These are phyloP conservation scores for Neurospora crassa DNA, from an alignment of 2,329 filamentous ascomycete genomes.

Conservation along the genomic window DNA sequence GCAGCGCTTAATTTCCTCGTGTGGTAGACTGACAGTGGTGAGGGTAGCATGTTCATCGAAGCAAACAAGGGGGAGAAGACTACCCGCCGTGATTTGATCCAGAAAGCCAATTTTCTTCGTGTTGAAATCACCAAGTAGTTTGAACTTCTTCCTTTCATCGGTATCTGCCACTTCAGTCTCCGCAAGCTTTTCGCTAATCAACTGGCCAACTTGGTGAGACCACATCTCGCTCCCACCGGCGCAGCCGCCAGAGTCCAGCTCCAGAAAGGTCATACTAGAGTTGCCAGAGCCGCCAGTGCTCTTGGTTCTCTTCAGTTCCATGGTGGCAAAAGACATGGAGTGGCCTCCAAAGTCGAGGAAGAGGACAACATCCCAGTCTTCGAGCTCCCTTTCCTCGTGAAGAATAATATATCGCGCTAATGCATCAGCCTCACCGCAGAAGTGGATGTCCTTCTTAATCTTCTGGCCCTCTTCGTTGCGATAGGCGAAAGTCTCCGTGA, in stretches of 20 bases:
- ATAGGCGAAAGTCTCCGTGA: constrained; percentile 2
- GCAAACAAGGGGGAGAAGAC: background rate
- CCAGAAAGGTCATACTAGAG: constrained; percentile 2
- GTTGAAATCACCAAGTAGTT: background rate
- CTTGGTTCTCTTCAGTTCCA: background rate
- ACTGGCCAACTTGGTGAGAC: constrained; percentile 1
- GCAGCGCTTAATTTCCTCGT: constrained; percentile 1
- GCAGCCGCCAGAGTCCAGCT: background rate
- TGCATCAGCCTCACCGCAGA: constrained; percentile 1
- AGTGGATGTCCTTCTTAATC: background rate
- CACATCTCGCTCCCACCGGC: constrained; percentile 6
- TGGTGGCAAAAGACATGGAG: background rate
- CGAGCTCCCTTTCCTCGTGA: background rate
- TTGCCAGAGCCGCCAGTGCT: background rate
- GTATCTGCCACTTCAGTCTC: background rate
- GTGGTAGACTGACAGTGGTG: background rate
- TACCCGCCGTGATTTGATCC: background rate
- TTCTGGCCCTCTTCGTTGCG: background rate
- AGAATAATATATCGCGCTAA: constrained; percentile 3
- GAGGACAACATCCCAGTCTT: constrained; percentile 2
- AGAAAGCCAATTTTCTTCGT: background rate
- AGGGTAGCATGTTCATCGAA: background rate
- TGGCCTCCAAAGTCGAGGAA: constrained; percentile 8
- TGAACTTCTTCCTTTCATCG: background rate
- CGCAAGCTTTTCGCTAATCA: background rate